These are phyloP conservation scores for Colletotrichum sojae DNA, from an alignment of 2,329 filamentous ascomycete genomes.

Conservation along the genomic window DNA sequence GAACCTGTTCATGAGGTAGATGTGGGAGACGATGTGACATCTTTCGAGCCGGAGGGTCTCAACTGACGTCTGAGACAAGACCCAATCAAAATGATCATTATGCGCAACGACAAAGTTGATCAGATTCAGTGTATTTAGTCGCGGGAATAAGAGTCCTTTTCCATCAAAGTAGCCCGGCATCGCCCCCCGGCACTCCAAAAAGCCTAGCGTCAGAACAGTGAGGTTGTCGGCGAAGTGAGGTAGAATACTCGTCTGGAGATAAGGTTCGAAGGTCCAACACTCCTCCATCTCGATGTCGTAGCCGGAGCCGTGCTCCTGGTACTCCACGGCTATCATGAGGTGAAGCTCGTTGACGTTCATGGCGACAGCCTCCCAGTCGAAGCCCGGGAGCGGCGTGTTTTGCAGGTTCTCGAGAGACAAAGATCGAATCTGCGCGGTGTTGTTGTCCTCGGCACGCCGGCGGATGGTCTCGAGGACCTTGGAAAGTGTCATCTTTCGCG, in stretches of 20 bases:
- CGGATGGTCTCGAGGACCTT: constrained; percentile 40
- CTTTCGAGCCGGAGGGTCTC: constrained; percentile 24
- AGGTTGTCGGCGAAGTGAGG: constrained; percentile 40
- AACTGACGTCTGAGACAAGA: constrained; percentile 40
- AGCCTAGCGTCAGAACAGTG: constrained; percentile 42
- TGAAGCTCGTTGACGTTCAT: constrained; percentile 41
- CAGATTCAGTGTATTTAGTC: constrained; percentile 41
- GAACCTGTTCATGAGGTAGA: neutral
- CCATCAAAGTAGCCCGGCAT: constrained; percentile 44
- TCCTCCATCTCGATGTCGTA: constrained; percentile 40
- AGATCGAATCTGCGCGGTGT: constrained; percentile 29
- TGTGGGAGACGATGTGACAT: constrained; percentile 40
- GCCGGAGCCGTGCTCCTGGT: constrained; percentile 36
- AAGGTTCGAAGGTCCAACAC: constrained; percentile 43
- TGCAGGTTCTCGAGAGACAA: constrained; percentile 43
- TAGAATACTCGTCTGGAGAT: constrained; percentile 41
- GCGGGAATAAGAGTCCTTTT: constrained; percentile 41
- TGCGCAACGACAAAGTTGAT: constrained; percentile 37
- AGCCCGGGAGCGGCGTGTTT: constrained; percentile 34
- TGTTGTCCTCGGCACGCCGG: constrained; percentile 27
- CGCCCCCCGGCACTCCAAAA: constrained; percentile 42
- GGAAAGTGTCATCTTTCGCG: constrained; percentile 25
- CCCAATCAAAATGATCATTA: constrained; percentile 46
- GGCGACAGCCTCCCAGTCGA: constrained; percentile 31
- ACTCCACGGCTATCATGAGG: constrained; percentile 30